Base-by-base conservation (phyloP, 2,329 filamentous ascomycete species). In the Hypocreales sp. region DNA sequence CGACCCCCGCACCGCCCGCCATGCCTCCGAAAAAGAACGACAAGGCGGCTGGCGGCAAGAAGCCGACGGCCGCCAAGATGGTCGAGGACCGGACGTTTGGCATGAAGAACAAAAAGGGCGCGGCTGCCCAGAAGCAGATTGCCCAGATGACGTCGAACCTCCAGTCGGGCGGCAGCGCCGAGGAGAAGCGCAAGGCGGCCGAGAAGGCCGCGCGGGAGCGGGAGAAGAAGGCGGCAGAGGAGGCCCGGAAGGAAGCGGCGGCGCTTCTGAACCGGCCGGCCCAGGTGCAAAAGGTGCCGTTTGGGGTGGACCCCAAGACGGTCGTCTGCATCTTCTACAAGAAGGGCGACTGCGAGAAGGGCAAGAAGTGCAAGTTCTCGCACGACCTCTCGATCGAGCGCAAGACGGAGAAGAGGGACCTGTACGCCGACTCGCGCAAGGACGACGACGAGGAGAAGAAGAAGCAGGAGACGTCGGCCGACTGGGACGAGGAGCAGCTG, bases 101-200 rank as follows among this genome's bases (percentile, higher is more conserved):
- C 44, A 95, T 98, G 90, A 98, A 98, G 62, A 98, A 98, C 51
- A 98, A 98, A 65, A 98, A 94, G 67, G 90, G 90, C 41, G 79
- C 73, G 31, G 76, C 72, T 28, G 87, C 84, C 30, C 82, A 95
- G 59, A 92, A 76, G 56, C 73, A 86, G 41, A 95, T 98, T 49
- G 77, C 80, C 32, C 80, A 84, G 45, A 71, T 98, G 51, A 61
- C 75, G 40, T 68, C 75, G 25, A 78, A 84, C 44, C 68, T 75
- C 28, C 73, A 78, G 40, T 66, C 69, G 31, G 75, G 78, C 41
- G 82, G 83, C 35, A 78, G 67, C n/a, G 72, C 82, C 14, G 87
- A 94, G 31, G 78, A 90, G 53, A 95, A 94, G 65, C 69, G 66
- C 44, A 93, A 72, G 46, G 62, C 66, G 30, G 73, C 73, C 11